A percentile compares a stretch with the other conserved stretches of the same genome.
Conservation (phyloP, 2,329 filamentous ascomycete genomes). For the Ceratocystis diversiconidia region DNA sequence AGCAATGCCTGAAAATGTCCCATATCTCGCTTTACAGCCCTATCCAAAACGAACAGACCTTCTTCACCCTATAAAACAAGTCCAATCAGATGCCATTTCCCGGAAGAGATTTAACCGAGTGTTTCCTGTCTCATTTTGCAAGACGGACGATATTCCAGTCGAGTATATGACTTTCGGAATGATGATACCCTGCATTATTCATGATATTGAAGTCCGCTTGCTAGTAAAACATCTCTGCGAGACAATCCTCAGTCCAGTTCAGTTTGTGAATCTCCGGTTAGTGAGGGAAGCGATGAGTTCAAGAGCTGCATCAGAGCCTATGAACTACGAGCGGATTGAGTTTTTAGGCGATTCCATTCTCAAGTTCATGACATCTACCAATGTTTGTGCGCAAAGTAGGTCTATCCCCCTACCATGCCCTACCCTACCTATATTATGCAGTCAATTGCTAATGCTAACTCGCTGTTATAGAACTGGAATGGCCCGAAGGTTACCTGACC, state of each 20-base stretch:
- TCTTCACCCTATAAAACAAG: constrained; percentile 31
- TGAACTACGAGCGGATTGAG: constrained; percentile 72
- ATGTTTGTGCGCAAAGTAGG: constrained; percentile 43
- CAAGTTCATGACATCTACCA: constrained; percentile 57
- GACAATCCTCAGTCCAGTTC: constrained; percentile 28
- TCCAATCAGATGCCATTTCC: constrained; percentile 21
- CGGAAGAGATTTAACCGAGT: constrained; percentile 32
- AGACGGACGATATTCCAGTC: constrained; percentile 34
- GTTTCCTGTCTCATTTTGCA: constrained; percentile 35
- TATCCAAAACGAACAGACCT: constrained; percentile 46
- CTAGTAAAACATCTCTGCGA: constrained; percentile 44
- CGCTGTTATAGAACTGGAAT: constrained; percentile 39
- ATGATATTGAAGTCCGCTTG: constrained; percentile 51
- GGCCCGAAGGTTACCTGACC: constrained; percentile 66
- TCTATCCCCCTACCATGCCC: constrained; percentile 5
- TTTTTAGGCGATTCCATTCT: constrained; percentile 76
- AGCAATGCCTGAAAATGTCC: constrained; percentile 29
- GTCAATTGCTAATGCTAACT: constrained; percentile 16
- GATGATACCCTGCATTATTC: constrained; percentile 58
- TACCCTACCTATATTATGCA: background rate
- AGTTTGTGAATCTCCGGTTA: constrained; percentile 39
- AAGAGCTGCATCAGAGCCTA: constrained; percentile 41
- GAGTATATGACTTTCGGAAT: constrained; percentile 38
- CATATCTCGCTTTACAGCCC: constrained; percentile 35
- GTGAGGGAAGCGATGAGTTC: constrained; percentile 58